A percentile compares a stretch with the other conserved stretches of the same genome.
Conservation (phyloP, 805 yeast species). For the Metahyphopichia silvanorum region DNA sequence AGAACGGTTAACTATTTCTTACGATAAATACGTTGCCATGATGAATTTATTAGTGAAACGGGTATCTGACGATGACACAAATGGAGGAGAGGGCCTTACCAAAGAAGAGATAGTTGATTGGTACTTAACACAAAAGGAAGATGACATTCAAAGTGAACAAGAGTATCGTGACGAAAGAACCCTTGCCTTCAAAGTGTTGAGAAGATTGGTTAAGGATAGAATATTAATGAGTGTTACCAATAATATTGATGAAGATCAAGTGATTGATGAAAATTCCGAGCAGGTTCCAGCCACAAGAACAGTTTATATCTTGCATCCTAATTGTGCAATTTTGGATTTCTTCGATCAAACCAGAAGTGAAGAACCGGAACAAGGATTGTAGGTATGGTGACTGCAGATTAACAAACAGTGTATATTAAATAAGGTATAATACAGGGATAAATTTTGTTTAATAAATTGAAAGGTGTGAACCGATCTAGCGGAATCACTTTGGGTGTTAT, state of each 20-base stretch:
- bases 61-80: constrained; percentile 55
- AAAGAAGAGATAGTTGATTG: constrained; percentile 71
- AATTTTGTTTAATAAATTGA: too few species aligned
- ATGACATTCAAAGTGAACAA: constrained; percentile 62
- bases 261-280: constrained; percentile 13
- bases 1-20: constrained; percentile 51
- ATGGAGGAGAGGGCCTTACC: constrained; percentile 57
- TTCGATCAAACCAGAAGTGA: constrained; percentile 39
- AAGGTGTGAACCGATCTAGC: too few species aligned
- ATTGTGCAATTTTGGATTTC: constrained; percentile 73
- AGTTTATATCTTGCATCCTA: constrained; percentile 63
- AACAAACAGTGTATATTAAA: too few species aligned
- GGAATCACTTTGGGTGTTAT: too few species aligned
- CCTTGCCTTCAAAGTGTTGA: constrained; percentile 75
- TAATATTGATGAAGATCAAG: constrained; percentile 28
- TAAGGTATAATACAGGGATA: too few species aligned
- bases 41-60: constrained; percentile 72
- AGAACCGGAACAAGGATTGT: too few species aligned
- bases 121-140: constrained; percentile 75
- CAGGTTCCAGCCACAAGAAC: constrained; percentile 21
- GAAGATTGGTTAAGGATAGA: constrained; percentile 78
- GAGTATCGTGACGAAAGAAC: constrained; percentile 69
- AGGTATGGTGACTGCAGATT: too few species aligned
- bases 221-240: constrained; percentile 60
- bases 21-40: constrained; percentile 82